Evolutionary conservation across 208 protist species (phyloP), one percentile per base, ranked within the genome.

Genomic region (Trypanosoma boissoni): DNA sequence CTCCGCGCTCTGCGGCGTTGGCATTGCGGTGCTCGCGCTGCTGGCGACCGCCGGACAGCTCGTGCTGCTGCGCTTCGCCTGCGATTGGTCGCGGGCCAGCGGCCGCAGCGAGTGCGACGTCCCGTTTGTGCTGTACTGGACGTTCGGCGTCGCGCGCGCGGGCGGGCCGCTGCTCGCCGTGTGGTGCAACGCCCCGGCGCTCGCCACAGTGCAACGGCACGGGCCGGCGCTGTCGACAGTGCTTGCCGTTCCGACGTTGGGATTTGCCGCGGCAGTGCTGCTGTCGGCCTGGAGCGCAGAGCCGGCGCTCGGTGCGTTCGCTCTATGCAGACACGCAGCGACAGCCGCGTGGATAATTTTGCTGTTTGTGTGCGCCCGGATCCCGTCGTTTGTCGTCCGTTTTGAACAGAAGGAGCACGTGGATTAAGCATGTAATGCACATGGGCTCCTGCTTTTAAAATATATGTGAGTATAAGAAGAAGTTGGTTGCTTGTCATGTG

Each of bases 1-100:
- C 44, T 57, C 43, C 4, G 73, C 80, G 0, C 69, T 92, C 20
- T 95, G 85, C 62, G 85, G 88, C 24, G 76, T 95, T 5, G 85
- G 88, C 5, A 37, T 83, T 10, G 76, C 88, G 9, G 9, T 85
- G 20, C 66, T 95, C n/a, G 76, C 74, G 2, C 26, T 88, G 8
- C 24, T 85, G 2, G 80, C 73, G 16, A 50, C 59, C 3, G 46
- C 74, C 32, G 75, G 67, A 16, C 88, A 94, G 73, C 41, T 63
- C 18, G 24, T 72, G 14, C 29, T 86, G 20, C 62, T 94, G n/a
- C 83, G 69, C 59, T 27, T 44, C n/a, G 69, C 63, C n/a, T 92
- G 83, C 53, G 64, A 67, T 48, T 0, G 78, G 7, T 80, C 74
- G 20, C 27, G 28, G 7, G 20, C 60, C 16, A 81, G 73, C 39